Percentiles rank a stretch among this genome's conserved stretches.
phyloP scores from a whole-genome alignment of 768 basidiomycete genomes.

The Podaxis sp. region DNA sequence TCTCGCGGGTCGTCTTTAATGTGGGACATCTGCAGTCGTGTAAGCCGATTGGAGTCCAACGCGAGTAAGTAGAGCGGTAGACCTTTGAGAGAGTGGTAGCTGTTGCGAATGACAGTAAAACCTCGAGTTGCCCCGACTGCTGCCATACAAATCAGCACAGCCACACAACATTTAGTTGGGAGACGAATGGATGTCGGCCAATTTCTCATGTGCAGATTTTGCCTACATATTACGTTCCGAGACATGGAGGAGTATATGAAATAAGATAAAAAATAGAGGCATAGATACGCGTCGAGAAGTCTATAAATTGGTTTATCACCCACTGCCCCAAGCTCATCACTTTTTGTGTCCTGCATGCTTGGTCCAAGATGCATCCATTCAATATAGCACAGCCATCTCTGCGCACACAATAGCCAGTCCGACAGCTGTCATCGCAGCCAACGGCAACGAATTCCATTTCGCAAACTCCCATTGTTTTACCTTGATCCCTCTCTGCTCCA shows the following conservation, averaged over 20 bases:
- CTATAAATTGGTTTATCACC: neutral
- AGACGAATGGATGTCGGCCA: neutral
- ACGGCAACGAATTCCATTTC: conserved; percentile 63
- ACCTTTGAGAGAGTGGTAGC: neutral
- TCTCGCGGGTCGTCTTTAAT: conserved; percentile 64
- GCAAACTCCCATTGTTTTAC: conserved; percentile 65
- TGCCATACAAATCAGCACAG: conserved; percentile 1
- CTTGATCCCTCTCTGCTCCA: conserved; percentile 65
- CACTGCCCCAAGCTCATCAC: neutral
- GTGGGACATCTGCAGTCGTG: neutral
- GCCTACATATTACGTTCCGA: too few species aligned
- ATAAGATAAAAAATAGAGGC: neutral
- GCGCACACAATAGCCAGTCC: conserved; percentile 70
- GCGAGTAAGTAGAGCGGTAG: neutral
- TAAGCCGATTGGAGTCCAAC: neutral
- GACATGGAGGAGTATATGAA: neutral
- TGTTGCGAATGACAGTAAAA: neutral
- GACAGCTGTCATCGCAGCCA: conserved; percentile 60
- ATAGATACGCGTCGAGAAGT: neutral
- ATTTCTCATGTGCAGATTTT: neutral
- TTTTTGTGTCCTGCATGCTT: neutral
- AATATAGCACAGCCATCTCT: conserved; percentile 58
- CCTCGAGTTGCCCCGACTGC: neutral
- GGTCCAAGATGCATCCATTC: neutral
- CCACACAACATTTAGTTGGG: neutral